Evolutionary conservation across 768 basidiomycete genomes (phyloP), one percentile per base, ranked within the genome.

Genomic region (Mycena albidolilacea): DNA sequence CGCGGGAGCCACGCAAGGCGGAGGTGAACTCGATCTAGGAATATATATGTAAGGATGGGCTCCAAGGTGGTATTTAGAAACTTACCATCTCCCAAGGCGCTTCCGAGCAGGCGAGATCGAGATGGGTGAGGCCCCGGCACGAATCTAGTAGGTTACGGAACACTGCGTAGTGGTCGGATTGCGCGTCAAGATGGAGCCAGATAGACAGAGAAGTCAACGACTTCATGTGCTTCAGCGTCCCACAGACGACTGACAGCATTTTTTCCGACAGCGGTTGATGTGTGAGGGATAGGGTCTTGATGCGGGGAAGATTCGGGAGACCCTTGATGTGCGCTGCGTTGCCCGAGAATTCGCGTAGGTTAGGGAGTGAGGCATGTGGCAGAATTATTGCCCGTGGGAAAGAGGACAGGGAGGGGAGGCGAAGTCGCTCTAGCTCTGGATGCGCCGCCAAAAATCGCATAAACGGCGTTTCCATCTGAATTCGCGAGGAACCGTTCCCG

Each of bases 131-230:
- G 1, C 58, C 57, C 12, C 71, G 67, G 46, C 74, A 72, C 23
- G 74, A 72, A 50, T 72, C 67, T 19, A 75, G 38, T n/a, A 76
- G 55, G 30, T 58, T 72, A 2, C 69, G 71, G 60, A 76, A 76
- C 4, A 64, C 65, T 1, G 64, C 71, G 43, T 76, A 76, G 75
- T 73, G 75, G 60, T 76, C 75, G 48, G 39, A 52, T 48, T 73
- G 69, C 17, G 71, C 52, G n/a, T 76, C 75, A 52, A 76, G 75
- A 57, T 76, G 75, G 0, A 76, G 62, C 75, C 75, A 76, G 52
- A 76, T 73, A 43, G 71, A 76, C 55, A 76, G 38, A 9, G 71
- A 72, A 12, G 44, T 64, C 23, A 76, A 21, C 5, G 71, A 76
- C 60, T 48, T 39, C 75, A 76, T 76, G 35, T 76, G 69, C 50